Evolutionary conservation across 2,329 filamentous ascomycete species (phyloP).

Genomic region (Calonectria pteridis): DNA sequence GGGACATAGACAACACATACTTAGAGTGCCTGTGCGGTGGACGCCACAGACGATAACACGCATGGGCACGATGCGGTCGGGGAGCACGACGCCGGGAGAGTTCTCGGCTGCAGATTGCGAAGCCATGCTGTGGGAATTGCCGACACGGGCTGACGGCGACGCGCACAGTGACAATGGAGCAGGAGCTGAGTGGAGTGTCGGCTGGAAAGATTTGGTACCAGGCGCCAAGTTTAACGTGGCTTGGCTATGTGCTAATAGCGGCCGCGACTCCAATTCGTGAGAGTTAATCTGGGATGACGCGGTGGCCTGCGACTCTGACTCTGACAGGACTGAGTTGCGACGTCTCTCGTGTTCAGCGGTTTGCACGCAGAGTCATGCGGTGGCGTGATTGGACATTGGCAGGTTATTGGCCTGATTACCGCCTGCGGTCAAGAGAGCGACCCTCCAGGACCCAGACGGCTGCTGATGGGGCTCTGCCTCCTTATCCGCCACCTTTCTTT

Average conservation of each 20-base stretch:
- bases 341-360: background rate
- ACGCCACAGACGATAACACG: conserved; percentile 55
- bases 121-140: conserved; percentile 25
- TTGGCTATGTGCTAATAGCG: background rate
- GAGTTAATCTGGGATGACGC: background rate
- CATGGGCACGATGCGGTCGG: conserved; percentile 53
- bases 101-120: conserved; percentile 13
- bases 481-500: conserved; percentile 10
- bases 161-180: background rate
- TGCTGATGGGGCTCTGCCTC: background rate
- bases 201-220: background rate
- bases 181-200: background rate
- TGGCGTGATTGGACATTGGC: background rate
- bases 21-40: conserved; percentile 54
- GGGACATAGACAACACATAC: conserved; percentile 41
- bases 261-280: background rate
- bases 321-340: background rate
- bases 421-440: background rate
- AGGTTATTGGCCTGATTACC: background rate
- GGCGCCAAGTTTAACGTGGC: background rate
- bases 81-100: conserved; percentile 26
- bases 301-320: background rate
- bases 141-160: conserved; percentile 9
- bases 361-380: background rate
- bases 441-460: background rate